A percentile compares a stretch with the other conserved stretches of the same genome.
Conservation (phyloP, 805 yeast species). For the Middelhovenomyces tepae region DNA sequence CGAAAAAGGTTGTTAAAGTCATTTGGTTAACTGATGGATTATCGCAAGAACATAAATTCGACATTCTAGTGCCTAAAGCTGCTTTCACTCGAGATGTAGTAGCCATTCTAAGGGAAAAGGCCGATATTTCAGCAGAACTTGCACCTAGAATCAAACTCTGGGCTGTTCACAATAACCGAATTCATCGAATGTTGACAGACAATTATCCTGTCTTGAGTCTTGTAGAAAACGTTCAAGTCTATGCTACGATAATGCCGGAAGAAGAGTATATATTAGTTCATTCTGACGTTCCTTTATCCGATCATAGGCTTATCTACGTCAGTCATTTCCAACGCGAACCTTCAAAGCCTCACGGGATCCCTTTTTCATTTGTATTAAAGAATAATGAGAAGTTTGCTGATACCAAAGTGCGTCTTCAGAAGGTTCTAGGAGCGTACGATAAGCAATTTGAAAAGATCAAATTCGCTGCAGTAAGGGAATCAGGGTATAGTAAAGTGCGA, state of each 20-base stretch:
- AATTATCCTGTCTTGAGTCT: conserved; percentile 33
- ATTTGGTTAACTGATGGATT: conserved; percentile 69
- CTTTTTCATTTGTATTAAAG: conserved; percentile 66
- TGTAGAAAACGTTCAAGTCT: conserved; percentile 31
- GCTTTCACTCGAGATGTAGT: conserved; percentile 43
- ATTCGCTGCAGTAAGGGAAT: conserved; percentile 43
- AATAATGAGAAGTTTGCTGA: conserved; percentile 57
- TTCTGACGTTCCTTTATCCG: conserved; percentile 13
- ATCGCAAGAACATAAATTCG: conserved; percentile 58
- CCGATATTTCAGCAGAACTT: conserved; percentile 40
- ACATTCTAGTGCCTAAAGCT: conserved; percentile 57
- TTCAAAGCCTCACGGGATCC: conserved; percentile 65
- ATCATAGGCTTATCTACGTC: conserved; percentile 48
- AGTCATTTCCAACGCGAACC: conserved; percentile 70
- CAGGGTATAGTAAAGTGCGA: conserved; percentile 6
- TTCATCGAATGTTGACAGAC: conserved; percentile 28
- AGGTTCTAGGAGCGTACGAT: conserved; percentile 64
- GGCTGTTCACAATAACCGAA: conserved; percentile 19
- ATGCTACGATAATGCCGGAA: conserved; percentile 41
- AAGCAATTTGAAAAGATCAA: conserved; percentile 72
- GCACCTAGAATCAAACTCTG: conserved; percentile 28
- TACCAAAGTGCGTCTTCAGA: conserved; percentile 59
- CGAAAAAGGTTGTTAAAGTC: conserved; percentile 54
- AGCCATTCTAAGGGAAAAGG: conserved; percentile 46
- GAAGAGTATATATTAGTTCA: conserved; percentile 24